These are phyloP conservation scores for Teratosphaeria epicoccoides DNA, from an alignment of 2,329 filamentous ascomycete genomes.

Conservation along the genomic window DNA sequence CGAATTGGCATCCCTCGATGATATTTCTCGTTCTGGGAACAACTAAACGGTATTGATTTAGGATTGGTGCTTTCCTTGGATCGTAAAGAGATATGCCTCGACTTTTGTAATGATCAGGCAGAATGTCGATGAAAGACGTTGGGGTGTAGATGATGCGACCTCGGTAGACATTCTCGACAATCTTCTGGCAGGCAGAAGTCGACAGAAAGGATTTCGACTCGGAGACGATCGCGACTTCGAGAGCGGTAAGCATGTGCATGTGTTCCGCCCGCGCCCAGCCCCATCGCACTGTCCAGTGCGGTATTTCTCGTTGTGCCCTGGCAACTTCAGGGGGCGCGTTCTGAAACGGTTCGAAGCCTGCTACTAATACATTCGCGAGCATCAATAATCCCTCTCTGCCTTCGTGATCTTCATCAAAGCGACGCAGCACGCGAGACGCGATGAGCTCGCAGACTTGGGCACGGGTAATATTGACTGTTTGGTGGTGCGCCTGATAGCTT, in stretches of 20 bases:
- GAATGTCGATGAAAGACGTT: constrained; percentile 68
- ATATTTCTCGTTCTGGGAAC: constrained; percentile 69
- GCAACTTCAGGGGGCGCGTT: constrained; percentile 61
- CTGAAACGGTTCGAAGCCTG: constrained; percentile 77
- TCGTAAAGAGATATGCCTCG: constrained; percentile 74
- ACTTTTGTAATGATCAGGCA: constrained; percentile 77
- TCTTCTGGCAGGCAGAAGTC: constrained; percentile 68
- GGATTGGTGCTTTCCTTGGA: constrained; percentile 59
- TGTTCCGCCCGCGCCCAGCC: constrained; percentile 34
- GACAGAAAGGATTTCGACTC: constrained; percentile 71
- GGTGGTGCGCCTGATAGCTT: constrained; percentile 61
- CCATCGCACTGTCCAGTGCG: constrained; percentile 35
- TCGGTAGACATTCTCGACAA: constrained; percentile 72
- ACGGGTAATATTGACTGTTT: constrained; percentile 69
- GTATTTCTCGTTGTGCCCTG: constrained; percentile 42
- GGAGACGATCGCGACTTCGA: constrained; percentile 74
- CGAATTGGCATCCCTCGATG: constrained; percentile 65
- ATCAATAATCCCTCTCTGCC: constrained; percentile 60
- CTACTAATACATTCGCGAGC: constrained; percentile 68
- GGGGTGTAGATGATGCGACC: constrained; percentile 75
- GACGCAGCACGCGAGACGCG: constrained; percentile 64
- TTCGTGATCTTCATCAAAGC: constrained; percentile 67
- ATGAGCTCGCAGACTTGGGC: constrained; percentile 71
- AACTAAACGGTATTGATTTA: constrained; percentile 78
- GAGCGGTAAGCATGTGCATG: constrained; percentile 57